Evolutionary conservation across 192 early-diverging fungal genomes (phyloP), one percentile per base, ranked within the genome.

Genomic region (Funneliformis mosseae): DNA sequence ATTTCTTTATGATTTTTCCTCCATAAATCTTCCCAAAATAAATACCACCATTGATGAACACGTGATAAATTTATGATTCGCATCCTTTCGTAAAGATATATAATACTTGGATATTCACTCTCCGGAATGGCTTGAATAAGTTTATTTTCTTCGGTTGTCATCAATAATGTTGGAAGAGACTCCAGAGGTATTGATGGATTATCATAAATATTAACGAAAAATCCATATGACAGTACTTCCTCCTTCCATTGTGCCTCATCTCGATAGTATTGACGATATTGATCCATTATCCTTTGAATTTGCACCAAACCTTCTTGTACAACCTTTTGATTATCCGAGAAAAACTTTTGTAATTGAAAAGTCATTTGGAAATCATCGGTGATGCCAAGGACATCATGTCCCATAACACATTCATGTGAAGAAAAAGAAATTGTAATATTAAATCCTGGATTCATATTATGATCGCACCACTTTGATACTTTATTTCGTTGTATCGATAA

Each of bases 11-110:
- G 83, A 79, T 92, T 91, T 39, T 90, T 85, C 6, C 92, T 84
- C 74, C 89, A 91, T 3, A 92, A 74, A 62, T 92, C 92, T 69
- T 92, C 92, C 90, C 90, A 92, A 81, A 92, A 91, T 21, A 92
- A 77, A 61, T 90, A 92, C 92, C 92, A 92, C 85, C 85, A 86
- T 76, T 86, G 85, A 73, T 86, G 85, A 25, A 81, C 82, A 25
- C 83, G 63, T 10, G 83, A 81, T 59, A 83, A 63, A 64, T 85
- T 84, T 7, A 85, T 83, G 0, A 81, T 72, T 2, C 76, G 41
- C 82, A 86, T 86, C 4, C 85, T 79, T 74, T 88, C 85, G 60
- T 85, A 86, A 14, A 88, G 62, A 61, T 78, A 85, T 21, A 76
- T 63, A 43, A 88, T 71, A 12, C 82, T 82, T 33, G 61, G 59